Conservation (phyloP, 192 early-diverging fungal genomes). For the Podila minutissima region DNA sequence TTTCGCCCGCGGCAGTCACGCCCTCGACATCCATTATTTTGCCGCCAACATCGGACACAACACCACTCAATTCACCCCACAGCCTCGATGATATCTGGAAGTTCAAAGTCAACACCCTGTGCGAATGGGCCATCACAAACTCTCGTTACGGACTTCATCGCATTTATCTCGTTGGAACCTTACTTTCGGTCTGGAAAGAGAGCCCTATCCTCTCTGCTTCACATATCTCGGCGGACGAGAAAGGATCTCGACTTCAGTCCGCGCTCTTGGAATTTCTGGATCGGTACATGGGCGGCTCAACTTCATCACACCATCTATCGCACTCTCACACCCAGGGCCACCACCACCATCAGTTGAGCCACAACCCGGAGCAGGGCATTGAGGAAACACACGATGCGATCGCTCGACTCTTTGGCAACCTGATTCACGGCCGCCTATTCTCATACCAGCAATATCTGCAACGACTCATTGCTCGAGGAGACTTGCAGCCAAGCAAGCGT, state of each 20-base stretch:
- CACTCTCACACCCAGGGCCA: background rate
- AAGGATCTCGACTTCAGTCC: constrained; percentile 51
- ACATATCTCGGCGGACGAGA: constrained; percentile 18
- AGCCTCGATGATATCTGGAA: constrained; percentile 21
- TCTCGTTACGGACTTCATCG: constrained; percentile 58
- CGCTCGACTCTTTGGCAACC: constrained; percentile 57
- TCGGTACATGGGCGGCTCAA: constrained; percentile 39
- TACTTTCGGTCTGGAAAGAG: constrained; percentile 56
- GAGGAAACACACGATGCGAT: constrained; percentile 48
- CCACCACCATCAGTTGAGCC: background rate
- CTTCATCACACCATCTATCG: background rate
- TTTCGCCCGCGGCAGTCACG: background rate
- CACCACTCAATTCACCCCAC: constrained; percentile 4
- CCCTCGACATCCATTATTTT: background rate
- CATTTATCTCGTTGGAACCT: constrained; percentile 54
- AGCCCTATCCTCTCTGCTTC: constrained; percentile 9
- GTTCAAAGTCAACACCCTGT: constrained; percentile 52
- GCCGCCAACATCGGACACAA: background rate
- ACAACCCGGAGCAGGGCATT: constrained; percentile 14
- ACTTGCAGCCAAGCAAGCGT: constrained; percentile 48
- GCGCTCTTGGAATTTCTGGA: constrained; percentile 63
- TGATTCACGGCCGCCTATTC: constrained; percentile 66
- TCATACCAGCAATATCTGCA: constrained; percentile 65
- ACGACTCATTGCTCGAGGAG: constrained; percentile 67
- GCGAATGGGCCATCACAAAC: constrained; percentile 62